Evolutionary conservation across 805 yeast species (phyloP).

Genomic region (Nakazawaea holstii): DNA sequence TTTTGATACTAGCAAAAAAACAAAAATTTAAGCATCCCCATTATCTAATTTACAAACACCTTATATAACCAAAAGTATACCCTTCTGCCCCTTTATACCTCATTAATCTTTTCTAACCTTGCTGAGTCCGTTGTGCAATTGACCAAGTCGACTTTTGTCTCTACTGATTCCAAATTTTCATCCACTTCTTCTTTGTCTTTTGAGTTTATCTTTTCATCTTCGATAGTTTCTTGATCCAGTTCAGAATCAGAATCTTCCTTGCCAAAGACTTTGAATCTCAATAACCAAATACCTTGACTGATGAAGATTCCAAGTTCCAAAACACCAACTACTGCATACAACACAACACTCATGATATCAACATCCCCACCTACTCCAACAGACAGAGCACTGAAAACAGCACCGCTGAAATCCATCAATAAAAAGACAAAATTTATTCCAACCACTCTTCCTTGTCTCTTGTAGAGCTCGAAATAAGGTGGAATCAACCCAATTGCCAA

Average conservation of each 20-base stretch:
- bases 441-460: constrained; percentile 76
- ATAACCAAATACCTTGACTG: constrained; percentile 69
- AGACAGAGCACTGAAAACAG: constrained; percentile 65
- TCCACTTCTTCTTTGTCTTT: constrained; percentile 1
- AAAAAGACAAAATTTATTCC: constrained; percentile 86
- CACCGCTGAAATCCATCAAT: constrained; percentile 74
- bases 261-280: constrained; percentile 29
- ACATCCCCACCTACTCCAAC: constrained; percentile 43
- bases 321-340: constrained; percentile 69
- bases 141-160: constrained; percentile 3
- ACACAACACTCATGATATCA: constrained; percentile 73
- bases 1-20: constrained; percentile 3
- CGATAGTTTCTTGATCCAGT: constrained; percentile 15
- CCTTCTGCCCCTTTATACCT: background rate
- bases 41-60: background rate
- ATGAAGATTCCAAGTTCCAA: constrained; percentile 74
- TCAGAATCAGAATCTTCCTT: background rate
- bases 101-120: background rate
- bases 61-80: background rate
- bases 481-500: constrained; percentile 79
- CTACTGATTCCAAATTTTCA: constrained; percentile 8
- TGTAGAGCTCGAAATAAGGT: constrained; percentile 79
- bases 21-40: background rate
- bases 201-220: background rate
- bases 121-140: background rate